Percentiles rank a stretch among this genome's conserved stretches.
phyloP scores from a whole-genome alignment of 1,284 basidiomycete genomes.

The Fomitopsis pinicola region DNA sequence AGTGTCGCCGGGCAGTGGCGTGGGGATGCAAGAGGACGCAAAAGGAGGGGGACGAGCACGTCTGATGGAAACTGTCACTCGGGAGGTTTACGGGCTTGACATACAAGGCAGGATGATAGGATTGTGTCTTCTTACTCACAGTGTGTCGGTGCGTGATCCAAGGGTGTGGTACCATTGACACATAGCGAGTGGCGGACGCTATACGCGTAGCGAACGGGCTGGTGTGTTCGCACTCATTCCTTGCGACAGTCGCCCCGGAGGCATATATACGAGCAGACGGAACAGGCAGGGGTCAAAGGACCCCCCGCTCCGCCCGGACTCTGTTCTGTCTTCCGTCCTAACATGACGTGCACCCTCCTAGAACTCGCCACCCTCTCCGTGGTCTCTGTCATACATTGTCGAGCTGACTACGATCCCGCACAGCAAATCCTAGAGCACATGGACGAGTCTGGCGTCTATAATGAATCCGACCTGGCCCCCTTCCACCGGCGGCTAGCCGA shows the following conservation, averaged over 20 bases:
- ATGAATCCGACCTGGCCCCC: conserved; percentile 82
- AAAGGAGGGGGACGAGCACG: not conserved
- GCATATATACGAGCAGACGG: not conserved
- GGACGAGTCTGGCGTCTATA: conserved; percentile 93
- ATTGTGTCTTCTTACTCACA: conserved; percentile 1
- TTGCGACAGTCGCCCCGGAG: too few species aligned
- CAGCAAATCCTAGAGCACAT: conserved; percentile 93
- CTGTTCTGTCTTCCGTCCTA: not conserved
- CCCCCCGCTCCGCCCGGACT: not conserved
- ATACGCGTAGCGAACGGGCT: not conserved
- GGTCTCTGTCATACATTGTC: not conserved
- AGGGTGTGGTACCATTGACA: not conserved
- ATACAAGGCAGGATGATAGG: conserved; percentile 4
- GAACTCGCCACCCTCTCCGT: conserved; percentile 1
- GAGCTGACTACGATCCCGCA: conserved; percentile 13
- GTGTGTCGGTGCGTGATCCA: conserved; percentile 1
- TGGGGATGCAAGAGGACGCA: not conserved
- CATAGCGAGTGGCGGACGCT: not conserved
- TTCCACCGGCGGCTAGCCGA: conserved; percentile 79
- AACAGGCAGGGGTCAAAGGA: not conserved
- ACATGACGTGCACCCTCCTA: not conserved
- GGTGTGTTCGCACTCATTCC: not conserved
- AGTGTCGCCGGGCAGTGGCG: not conserved
- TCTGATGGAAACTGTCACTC: not conserved
- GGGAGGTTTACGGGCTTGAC: not conserved